A percentile compares a stretch with the other conserved stretches of the same genome.
phyloP scores from a whole-genome alignment of 208 protist genomes.

The Leishmania tropica region DNA sequence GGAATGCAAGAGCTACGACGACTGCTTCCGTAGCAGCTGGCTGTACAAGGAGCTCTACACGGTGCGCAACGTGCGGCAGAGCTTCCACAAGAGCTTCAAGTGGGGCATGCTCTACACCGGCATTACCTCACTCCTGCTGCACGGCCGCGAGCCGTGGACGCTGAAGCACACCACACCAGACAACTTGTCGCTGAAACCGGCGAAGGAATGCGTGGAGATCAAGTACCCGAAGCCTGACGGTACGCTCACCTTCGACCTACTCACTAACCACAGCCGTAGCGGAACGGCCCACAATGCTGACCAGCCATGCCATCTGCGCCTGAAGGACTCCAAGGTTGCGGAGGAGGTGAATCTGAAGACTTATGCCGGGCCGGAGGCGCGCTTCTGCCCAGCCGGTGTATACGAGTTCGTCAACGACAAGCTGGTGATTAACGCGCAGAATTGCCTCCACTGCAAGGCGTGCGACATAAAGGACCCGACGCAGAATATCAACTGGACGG shows the following conservation, averaged over 20 bases:
- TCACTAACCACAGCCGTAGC: conserved; percentile 94
- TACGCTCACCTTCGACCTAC: conserved; percentile 96
- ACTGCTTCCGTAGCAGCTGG: conserved; percentile 92
- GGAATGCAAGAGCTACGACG: conserved; percentile 82
- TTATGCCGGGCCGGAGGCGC: conserved; percentile 93
- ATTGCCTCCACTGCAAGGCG: conserved; percentile 99
- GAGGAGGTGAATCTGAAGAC: conserved; percentile 84
- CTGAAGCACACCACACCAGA: conserved; percentile 82
- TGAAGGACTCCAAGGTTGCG: conserved; percentile 76
- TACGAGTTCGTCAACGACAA: conserved; percentile 94
- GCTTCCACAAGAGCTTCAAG: conserved; percentile 88
- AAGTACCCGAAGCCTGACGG: conserved; percentile 98
- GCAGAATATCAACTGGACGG: conserved; percentile 97
- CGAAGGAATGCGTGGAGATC: conserved; percentile 80
- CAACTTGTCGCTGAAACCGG: conserved; percentile 70
- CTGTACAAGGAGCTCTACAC: conserved; percentile 93
- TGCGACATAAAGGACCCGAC: conserved; percentile 99
- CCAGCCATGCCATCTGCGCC: conserved; percentile 95
- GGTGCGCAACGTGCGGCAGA: conserved; percentile 95
- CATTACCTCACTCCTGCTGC: conserved; percentile 75
- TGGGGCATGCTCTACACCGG: conserved; percentile 86
- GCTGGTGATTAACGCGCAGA: conserved; percentile 98
- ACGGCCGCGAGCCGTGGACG: conserved; percentile 92
- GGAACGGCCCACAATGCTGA: conserved; percentile 97
- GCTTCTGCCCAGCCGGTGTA: conserved; percentile 97